A percentile compares a stretch with the other conserved stretches of the same genome.
phyloP scores from a whole-genome alignment of 176 grass and related monocot genomes.

The Oryza brachyantha region DNA sequence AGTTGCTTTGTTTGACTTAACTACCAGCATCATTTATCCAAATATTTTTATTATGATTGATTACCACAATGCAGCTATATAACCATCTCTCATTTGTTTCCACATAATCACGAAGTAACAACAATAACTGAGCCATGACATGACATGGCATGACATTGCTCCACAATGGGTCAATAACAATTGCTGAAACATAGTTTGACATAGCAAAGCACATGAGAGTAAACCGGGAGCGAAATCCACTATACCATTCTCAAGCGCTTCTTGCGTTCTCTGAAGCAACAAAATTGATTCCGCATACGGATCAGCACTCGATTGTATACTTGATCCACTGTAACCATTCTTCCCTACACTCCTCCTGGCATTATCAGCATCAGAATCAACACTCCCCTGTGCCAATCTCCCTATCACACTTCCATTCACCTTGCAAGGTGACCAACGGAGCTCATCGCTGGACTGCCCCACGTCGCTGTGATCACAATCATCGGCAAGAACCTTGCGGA shows the following conservation, averaged over 20 bases:
- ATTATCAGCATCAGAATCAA: constrained; percentile 25
- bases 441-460: constrained; percentile 40
- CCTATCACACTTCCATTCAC: constrained; percentile 31
- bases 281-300: constrained; percentile 37
- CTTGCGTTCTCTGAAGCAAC: constrained; percentile 49
- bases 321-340: constrained; percentile 22
- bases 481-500: constrained; percentile 27
- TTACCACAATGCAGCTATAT: background rate
- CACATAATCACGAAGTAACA: background rate
- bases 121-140: background rate
- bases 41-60: background rate
- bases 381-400: constrained; percentile 19
- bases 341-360: constrained; percentile 29
- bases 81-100: background rate
- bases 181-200: background rate
- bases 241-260: constrained; percentile 77
- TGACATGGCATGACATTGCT: background rate
- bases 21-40: background rate
- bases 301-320: constrained; percentile 26
- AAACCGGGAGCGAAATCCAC: background rate
- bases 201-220: background rate
- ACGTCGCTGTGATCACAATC: constrained; percentile 38
- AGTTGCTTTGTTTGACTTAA: background rate
- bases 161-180: background rate
- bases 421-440: constrained; percentile 30